These are phyloP conservation scores for Kuraishia cidri DNA, from an alignment of 805 yeast genomes.

Conservation along the genomic window DNA sequence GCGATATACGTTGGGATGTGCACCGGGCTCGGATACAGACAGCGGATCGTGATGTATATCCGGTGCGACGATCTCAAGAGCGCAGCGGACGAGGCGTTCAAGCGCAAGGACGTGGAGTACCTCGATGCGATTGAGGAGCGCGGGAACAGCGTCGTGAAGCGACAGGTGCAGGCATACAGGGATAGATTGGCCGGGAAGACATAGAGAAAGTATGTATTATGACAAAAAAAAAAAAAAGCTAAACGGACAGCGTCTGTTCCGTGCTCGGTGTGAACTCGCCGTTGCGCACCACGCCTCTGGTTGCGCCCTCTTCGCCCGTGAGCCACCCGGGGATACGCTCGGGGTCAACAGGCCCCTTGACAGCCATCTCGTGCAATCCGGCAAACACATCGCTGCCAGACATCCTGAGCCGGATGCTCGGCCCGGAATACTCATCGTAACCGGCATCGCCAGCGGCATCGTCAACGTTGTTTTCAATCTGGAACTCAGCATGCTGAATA, in stretches of 20 bases:
- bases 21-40: constrained; percentile 28
- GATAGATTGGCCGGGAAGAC: constrained; percentile 12
- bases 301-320: constrained; percentile 62
- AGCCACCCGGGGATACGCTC: constrained; percentile 65
- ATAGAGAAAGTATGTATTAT: constrained; percentile 3
- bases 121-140: constrained; percentile 15
- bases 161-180: constrained; percentile 5
- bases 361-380: constrained; percentile 65
- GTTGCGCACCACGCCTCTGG: constrained; percentile 35
- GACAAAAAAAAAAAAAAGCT: no score
- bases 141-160: constrained; percentile 9
- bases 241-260: no score
- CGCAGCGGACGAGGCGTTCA: constrained; percentile 42
- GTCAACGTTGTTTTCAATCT: constrained; percentile 22
- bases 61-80: constrained; percentile 39
- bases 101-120: constrained; percentile 28
- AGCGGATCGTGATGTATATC: constrained; percentile 40
- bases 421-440: constrained; percentile 3
- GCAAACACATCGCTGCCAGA: constrained; percentile 70
- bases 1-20: constrained; percentile 50
- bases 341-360: constrained; percentile 37
- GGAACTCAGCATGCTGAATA: constrained; percentile 39
- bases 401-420: constrained; percentile 24
- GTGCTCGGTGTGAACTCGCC: constrained; percentile 21
- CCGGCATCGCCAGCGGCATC: constrained; percentile 5